phyloP scores from a whole-genome alignment of 2,329 filamentous ascomycete genomes.

The Colletotrichum liriopes region DNA sequence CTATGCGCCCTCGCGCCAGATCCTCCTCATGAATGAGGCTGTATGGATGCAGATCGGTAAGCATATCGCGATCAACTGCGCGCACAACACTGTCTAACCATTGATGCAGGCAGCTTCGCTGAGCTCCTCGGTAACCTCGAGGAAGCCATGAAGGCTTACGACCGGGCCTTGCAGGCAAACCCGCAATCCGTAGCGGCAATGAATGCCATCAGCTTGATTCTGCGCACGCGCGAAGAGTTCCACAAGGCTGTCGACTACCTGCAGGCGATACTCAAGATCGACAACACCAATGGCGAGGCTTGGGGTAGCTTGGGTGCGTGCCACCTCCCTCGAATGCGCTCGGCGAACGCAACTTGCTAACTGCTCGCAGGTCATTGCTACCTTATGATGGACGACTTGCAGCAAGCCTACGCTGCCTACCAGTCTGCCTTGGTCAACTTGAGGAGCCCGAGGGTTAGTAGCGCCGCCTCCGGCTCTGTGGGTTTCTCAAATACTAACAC shows the following conservation, averaged over 20 bases:
- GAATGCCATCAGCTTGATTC: constrained; percentile 93
- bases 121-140: constrained; percentile 92
- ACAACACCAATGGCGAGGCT: constrained; percentile 91
- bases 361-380: constrained; percentile 86
- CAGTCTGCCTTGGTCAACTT: constrained; percentile 96
- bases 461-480: constrained; percentile 8
- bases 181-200: constrained; percentile 90
- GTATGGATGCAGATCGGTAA: constrained; percentile 95
- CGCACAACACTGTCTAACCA: constrained; percentile 49
- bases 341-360: constrained; percentile 42
- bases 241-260: constrained; percentile 95
- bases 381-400: constrained; percentile 98
- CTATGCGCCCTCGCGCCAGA: constrained; percentile 79
- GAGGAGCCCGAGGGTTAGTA: constrained; percentile 87
- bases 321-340: not conserved
- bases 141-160: constrained; percentile 90
- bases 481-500: constrained; percentile 42
- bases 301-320: constrained; percentile 92
- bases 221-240: constrained; percentile 94
- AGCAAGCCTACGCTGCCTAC: constrained; percentile 97
- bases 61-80: constrained; percentile 50
- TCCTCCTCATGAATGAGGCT: constrained; percentile 85
- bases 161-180: constrained; percentile 90
- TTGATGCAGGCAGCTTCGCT: constrained; percentile 79
- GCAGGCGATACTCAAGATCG: constrained; percentile 90